Evolutionary conservation across 306 rosid species (phyloP).

Genomic region (Rosa persica): DNA sequence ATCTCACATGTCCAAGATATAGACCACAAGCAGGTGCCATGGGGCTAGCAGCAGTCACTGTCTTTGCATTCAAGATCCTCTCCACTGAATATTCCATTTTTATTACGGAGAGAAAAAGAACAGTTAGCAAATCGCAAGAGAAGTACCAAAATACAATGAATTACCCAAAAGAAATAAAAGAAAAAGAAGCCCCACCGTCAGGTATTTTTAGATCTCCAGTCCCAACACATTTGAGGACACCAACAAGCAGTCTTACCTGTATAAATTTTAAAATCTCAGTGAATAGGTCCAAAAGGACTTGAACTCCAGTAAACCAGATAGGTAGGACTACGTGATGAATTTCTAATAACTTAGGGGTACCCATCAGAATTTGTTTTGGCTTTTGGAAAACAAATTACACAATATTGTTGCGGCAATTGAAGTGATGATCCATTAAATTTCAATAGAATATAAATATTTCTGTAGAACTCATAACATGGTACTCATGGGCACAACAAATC

Average conservation of each 20-base stretch:
- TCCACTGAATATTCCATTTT: conserved; percentile 53
- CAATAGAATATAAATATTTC: background rate
- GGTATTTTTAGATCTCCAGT: conserved; percentile 57
- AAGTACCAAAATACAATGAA: background rate
- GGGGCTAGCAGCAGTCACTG: conserved; percentile 72
- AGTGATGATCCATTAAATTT: background rate
- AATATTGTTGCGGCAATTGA: background rate
- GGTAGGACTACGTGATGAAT: background rate
- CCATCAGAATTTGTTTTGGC: background rate
- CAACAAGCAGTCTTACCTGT: conserved; percentile 90
- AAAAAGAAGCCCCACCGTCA: conserved; percentile 49
- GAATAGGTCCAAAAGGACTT: background rate
- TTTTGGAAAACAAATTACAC: background rate
- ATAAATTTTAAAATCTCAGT: background rate
- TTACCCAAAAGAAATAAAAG: background rate
- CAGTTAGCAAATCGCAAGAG: background rate
- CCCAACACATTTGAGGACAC: conserved; percentile 83
- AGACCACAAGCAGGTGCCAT: conserved; percentile 98
- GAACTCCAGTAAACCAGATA: background rate
- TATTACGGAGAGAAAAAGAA: background rate
- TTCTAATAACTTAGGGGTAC: background rate
- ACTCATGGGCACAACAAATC: background rate
- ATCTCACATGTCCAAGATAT: conserved; percentile 78
- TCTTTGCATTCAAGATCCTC: conserved; percentile 76
- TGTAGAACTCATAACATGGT: background rate